These are phyloP conservation scores for Colletotrichum costaricense DNA, from an alignment of 2,329 filamentous ascomycete genomes.

Conservation along the genomic window DNA sequence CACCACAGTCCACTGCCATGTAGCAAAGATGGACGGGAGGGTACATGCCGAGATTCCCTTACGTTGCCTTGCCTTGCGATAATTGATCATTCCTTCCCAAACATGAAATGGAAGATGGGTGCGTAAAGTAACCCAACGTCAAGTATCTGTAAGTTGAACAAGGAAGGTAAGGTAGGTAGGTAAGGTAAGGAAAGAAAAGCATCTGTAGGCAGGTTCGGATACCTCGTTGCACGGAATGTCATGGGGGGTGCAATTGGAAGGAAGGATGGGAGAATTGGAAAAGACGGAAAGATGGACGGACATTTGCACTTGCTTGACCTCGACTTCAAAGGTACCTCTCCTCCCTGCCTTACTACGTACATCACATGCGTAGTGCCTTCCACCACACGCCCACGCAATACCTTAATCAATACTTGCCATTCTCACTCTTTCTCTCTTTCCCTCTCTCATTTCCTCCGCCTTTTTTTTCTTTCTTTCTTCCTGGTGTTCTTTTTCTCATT, in stretches of 20 bases:
- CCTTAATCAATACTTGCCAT: too few relatives aligned
- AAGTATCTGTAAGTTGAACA: too few relatives aligned
- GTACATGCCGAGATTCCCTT: conserved; percentile 9
- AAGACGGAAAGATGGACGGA: conserved; percentile 8
- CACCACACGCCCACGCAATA: too few relatives aligned
- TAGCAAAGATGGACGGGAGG: background rate
- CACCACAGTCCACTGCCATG: background rate
- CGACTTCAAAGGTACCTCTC: background rate
- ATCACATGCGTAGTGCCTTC: too few relatives aligned
- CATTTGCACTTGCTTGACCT: background rate
- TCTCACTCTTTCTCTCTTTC: too few relatives aligned
- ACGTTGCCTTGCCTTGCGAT: conserved; percentile 1
- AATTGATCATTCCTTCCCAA: background rate
- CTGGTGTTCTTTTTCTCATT: background rate
- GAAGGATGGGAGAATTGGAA: background rate
- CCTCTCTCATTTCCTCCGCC: too few relatives aligned
- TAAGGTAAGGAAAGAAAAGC: too few relatives aligned
- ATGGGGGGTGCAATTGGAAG: conserved; percentile 14
- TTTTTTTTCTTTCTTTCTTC: too few relatives aligned
- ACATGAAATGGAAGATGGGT: background rate
- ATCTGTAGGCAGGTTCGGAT: too few relatives aligned
- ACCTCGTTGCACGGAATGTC: conserved; percentile 17
- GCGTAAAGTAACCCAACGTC: background rate
- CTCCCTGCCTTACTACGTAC: background rate
- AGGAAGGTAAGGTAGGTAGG: too few relatives aligned